These are phyloP conservation scores for Plasmodium berghei DNA, from an alignment of 169 alveolate genomes.

Conservation along the genomic window DNA sequence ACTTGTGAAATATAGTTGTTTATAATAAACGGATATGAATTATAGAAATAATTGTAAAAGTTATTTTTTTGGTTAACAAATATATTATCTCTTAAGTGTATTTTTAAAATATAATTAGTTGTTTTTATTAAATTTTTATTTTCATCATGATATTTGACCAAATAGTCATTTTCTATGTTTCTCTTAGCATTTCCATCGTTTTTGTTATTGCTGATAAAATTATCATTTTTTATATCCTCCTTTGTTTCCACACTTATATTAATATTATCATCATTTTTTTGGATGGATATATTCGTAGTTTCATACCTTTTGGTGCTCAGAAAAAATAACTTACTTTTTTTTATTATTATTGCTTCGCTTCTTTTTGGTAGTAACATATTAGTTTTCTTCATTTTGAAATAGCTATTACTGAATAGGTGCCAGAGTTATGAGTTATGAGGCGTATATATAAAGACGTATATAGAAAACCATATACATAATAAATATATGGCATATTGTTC, in stretches of 20 bases:
- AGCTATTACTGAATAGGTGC: too few species aligned
- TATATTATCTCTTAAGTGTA: slow-evolving; percentile 39
- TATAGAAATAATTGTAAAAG: slow-evolving; percentile 53
- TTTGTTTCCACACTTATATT: not conserved
- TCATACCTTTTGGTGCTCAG: slow-evolving; percentile 28
- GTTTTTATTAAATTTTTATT: slow-evolving; percentile 61
- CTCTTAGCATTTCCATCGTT: not conserved
- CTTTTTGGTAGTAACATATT: slow-evolving; percentile 7
- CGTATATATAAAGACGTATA: too few species aligned
- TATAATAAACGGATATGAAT: slow-evolving; percentile 47
- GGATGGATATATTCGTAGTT: not conserved
- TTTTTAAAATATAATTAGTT: slow-evolving; percentile 60
- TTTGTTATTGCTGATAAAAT: not conserved
- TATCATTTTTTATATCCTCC: not conserved
- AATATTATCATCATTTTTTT: not conserved
- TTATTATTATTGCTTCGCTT: slow-evolving; percentile 14
- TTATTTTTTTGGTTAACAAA: slow-evolving; percentile 30
- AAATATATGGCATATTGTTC: too few species aligned
- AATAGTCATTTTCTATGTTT: slow-evolving; percentile 15
- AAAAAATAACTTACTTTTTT: slow-evolving; percentile 16
- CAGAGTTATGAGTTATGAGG: too few species aligned
- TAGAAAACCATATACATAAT: too few species aligned
- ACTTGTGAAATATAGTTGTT: slow-evolving; percentile 34
- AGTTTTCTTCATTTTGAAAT: slow-evolving; percentile 23
- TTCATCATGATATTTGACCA: slow-evolving; percentile 31